Evolutionary conservation across 2,329 filamentous ascomycete species (phyloP).

Genomic region (Diaporthe humulicola): DNA sequence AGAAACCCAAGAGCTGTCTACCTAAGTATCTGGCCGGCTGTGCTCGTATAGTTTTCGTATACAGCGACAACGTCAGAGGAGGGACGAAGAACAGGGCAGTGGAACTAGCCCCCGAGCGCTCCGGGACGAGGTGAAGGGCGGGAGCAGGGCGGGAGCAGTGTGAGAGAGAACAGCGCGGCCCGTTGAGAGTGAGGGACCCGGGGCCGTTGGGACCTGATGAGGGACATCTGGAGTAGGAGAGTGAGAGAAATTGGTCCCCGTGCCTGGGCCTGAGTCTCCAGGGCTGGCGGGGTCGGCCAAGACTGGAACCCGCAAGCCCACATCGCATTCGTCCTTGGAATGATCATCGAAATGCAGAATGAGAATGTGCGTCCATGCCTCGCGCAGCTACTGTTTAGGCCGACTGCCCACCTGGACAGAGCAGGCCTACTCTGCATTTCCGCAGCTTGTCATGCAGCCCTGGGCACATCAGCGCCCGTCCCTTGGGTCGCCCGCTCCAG

Average conservation of each 20-base stretch:
- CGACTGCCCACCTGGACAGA: not conserved
- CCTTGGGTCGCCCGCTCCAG: conserved; percentile 1
- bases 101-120: conserved; percentile 24
- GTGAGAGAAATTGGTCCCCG: conserved; percentile 22
- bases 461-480: not conserved
- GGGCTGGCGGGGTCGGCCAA: conserved; percentile 29
- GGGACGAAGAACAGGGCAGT: conserved; percentile 3
- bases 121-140: conserved; percentile 5
- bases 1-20: not conserved
- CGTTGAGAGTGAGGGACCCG: not conserved
- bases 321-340: conserved; percentile 21
- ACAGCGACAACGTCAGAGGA: not conserved
- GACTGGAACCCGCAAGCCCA: conserved; percentile 31
- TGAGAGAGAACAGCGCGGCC: not conserved
- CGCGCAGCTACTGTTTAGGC: not conserved
- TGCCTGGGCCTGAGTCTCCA: conserved; percentile 15
- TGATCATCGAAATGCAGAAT: conserved; percentile 25
- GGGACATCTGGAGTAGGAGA: conserved; percentile 12
- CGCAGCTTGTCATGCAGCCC: not conserved
- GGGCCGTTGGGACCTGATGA: not conserved
- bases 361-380: conserved; percentile 20
- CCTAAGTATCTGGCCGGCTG: conserved; percentile 14
- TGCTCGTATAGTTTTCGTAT: conserved; percentile 15
- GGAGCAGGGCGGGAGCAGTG: not conserved
- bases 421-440: not conserved